Base-by-base conservation (phyloP, 2,329 filamentous ascomycete species). In the Exophiala oligosperma region DNA sequence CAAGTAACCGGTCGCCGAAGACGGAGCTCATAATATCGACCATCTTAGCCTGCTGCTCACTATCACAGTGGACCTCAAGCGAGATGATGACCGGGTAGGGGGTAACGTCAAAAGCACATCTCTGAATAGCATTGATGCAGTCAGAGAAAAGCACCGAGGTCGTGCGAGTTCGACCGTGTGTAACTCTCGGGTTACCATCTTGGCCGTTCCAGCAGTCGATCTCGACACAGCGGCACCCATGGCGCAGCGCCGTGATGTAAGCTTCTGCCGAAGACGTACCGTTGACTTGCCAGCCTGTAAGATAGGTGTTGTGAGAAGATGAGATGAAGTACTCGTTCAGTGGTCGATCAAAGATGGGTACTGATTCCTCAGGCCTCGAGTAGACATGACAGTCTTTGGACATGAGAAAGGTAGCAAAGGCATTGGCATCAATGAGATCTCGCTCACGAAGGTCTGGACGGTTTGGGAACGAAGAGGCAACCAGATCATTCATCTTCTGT, bases 301-400 rank as follows among this genome's bases (percentile, higher is more conserved):
- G 86, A 69, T 99, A 99, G 0, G 94, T 99, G 74, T 99, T 99
- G 80, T 99, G 94, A 1, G 94, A 97, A 77, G 92, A 97, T 1
- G 93, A 97, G 65, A 99, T 94, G 78, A 92, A 97, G 74, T 99
- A 99, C 71, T 97, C 93, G 71, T 96, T 96, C 72, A 97, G 79
- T 0, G 94, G 94, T 24, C 90, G 85, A 69, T 96, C 86, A 54
- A 97, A 84, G 4, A 78, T 78, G 55, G 86, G 84, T 28, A 84
- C 76, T 11, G 82, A 74, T n/a, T 84, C 82, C 60, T 83, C 80
- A 43, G 83, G 81, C 9, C 41, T 43, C 28, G 82, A 76, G 43
- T 91, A 81, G 2, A 89, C 81, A 1, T 84, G 80, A 69, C 95
- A 96, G 66, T 86, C 82, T 46, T 84, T 83, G 0, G 91, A 96